A percentile compares a stretch with the other conserved stretches of the same genome.
phyloP scores from a whole-genome alignment of 2,329 filamentous ascomycete genomes.

The Fusarium sp. region DNA sequence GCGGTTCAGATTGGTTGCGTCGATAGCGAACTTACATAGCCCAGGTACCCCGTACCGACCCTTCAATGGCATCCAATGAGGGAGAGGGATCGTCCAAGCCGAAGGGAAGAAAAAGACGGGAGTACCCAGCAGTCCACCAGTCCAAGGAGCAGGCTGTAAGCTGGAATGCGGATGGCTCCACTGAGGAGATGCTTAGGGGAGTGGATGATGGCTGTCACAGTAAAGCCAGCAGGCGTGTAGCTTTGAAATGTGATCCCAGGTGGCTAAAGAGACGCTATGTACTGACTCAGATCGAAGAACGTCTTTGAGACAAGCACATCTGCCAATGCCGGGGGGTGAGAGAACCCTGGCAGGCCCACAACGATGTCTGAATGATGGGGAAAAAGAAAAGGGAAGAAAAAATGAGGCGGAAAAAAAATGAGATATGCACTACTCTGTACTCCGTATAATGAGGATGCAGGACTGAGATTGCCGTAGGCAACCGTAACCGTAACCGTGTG shows the following conservation, averaged over 20 bases:
- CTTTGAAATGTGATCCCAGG: slow-evolving; percentile 11
- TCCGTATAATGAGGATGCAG: background rate
- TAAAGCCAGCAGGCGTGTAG: slow-evolving; percentile 28
- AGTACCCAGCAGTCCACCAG: slow-evolving; percentile 41
- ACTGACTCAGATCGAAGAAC: slow-evolving; percentile 20
- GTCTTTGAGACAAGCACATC: slow-evolving; percentile 22
- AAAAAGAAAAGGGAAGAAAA: background rate
- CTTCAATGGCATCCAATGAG: slow-evolving; percentile 36
- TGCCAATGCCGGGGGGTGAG: background rate
- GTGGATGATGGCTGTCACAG: slow-evolving; percentile 34
- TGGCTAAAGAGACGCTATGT: slow-evolving; percentile 20
- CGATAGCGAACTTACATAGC: slow-evolving; percentile 47
- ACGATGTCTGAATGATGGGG: background rate
- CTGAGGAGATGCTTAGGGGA: slow-evolving; percentile 37
- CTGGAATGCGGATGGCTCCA: slow-evolving; percentile 49
- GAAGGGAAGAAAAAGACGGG: slow-evolving; percentile 37
- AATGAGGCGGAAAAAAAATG: background rate
- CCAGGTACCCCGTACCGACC: slow-evolving; percentile 31
- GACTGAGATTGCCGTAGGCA: slow-evolving; percentile 15
- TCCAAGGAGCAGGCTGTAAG: slow-evolving; percentile 43
- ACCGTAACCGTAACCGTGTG: slow-evolving; percentile 13
- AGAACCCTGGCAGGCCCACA: slow-evolving; percentile 10
- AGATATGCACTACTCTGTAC: background rate
- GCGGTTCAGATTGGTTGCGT: slow-evolving; percentile 44
- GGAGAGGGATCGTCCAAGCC: slow-evolving; percentile 34